Evolutionary conservation across 2,329 filamentous ascomycete species (phyloP).

Genomic region (Talaromyces sp.): DNA sequence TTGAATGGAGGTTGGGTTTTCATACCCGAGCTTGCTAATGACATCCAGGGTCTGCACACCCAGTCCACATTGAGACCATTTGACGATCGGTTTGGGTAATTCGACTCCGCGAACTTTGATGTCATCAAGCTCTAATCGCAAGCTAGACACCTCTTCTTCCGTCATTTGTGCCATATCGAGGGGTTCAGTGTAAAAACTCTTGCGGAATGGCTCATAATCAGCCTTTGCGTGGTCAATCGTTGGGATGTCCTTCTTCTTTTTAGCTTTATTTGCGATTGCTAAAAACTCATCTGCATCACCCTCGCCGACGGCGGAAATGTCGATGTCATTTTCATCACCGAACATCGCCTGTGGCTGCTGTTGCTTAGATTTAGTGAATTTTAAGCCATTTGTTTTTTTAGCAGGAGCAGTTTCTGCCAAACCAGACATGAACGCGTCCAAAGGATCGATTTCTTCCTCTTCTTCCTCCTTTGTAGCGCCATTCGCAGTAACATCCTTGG

Average conservation of each 20-base stretch:
- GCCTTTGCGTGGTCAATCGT: constrained; percentile 80
- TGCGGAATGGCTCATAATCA: constrained; percentile 78
- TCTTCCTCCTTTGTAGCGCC: constrained; percentile 38
- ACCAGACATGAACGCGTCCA: constrained; percentile 95
- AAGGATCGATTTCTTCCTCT: constrained; percentile 69
- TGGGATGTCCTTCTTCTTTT: constrained; percentile 96
- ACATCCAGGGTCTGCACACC: constrained; percentile 83
- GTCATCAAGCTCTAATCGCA: constrained; percentile 84
- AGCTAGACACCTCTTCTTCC: constrained; percentile 73
- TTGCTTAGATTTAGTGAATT: constrained; percentile 43
- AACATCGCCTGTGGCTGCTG: constrained; percentile 81
- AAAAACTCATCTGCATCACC: constrained; percentile 61
- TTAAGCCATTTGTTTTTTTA: constrained; percentile 33
- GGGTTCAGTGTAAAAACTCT: constrained; percentile 92
- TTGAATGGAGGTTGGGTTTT: constrained; percentile 88
- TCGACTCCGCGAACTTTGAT: constrained; percentile 90
- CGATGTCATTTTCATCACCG: constrained; percentile 72
- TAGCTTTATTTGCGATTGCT: constrained; percentile 54
- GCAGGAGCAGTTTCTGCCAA: constrained; percentile 48
- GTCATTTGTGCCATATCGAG: constrained; percentile 76
- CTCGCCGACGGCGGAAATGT: constrained; percentile 56
- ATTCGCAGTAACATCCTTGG: constrained; percentile 32
- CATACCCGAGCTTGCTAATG: constrained; percentile 73
- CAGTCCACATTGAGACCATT: constrained; percentile 93
- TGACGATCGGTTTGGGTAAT: constrained; percentile 87